Evolutionary conservation across 805 yeast species (phyloP), one percentile per base, ranked within the genome.

Genomic region (Monosporozyma servazzii): DNA sequence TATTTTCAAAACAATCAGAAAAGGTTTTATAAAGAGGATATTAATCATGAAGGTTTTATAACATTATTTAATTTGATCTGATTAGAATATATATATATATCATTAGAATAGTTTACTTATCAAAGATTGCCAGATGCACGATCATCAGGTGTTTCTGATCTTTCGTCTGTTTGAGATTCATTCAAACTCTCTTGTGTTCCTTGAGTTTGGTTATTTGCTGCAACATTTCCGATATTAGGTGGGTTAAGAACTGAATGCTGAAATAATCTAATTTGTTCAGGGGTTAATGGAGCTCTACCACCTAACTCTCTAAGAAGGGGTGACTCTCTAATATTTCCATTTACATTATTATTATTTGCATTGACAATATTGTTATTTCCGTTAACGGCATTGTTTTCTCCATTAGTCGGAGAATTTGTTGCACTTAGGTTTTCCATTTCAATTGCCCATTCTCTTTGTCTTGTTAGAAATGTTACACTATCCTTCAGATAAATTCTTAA

Each of bases 371-470:
- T n/a, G n/a, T n/a, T 37, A 18, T 27, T 30, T 7, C 47, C 36
- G 3, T 8, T 10, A 3, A n/a, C 29, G 17, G 10, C 23, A 41
- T 20, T 41, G 36, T 47, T 36, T 11, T 31, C 29, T 11, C 51
- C 51, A 39, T 50, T 56, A 30, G 46, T 37, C 58, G 61, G 54
- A 2, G 54, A 45, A 20, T 49, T 53, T 45, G 68, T 55, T 50
- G 63, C 64, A 43, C 41, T 37, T 18, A 23, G 7, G 15, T 41
- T 41, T 21, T 41, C 44, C 29, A 58, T 58, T 13, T 66, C 63
- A 2, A 67, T 45, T 13, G 65, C 56, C 27, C 63, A 44, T 48
- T 67, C 71, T 49, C 70, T 57, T 47, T 65, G 68, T 46, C 71
- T 60, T 2, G 71, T 66, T 17, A 67, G 48, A 6, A 63, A 52